Conservation (phyloP, 768 basidiomycete genomes). For the Fibroporia radiculosa region DNA sequence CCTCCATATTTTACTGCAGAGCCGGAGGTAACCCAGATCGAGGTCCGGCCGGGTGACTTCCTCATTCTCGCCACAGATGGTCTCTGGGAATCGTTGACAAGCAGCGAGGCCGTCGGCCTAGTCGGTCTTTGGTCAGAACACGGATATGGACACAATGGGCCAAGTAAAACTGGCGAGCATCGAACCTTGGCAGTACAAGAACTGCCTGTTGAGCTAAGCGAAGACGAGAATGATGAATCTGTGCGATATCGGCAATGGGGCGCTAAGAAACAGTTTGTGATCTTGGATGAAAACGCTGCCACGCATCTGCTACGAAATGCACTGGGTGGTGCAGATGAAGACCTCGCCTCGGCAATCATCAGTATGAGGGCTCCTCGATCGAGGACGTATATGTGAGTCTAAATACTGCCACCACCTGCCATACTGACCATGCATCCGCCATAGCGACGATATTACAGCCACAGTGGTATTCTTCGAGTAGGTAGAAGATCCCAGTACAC, state of each 20-base stretch:
- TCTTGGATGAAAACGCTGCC: slow-evolving; percentile 36
- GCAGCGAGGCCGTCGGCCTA: slow-evolving; percentile 47
- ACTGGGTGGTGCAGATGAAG: slow-evolving; percentile 41
- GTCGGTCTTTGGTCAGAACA: slow-evolving; percentile 40
- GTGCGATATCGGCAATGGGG: slow-evolving; percentile 30
- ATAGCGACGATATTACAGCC: slow-evolving; percentile 28
- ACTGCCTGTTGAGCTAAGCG: slow-evolving; percentile 24
- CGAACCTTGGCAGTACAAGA: slow-evolving; percentile 7
- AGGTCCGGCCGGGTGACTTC: slow-evolving; percentile 41
- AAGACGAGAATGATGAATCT: slow-evolving; percentile 22
- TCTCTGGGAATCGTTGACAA: slow-evolving; percentile 45
- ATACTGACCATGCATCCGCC: background rate
- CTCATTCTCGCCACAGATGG: slow-evolving; percentile 46
- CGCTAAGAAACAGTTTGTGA: slow-evolving; percentile 32
- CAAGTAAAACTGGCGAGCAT: slow-evolving; percentile 5
- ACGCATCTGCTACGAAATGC: slow-evolving; percentile 48
- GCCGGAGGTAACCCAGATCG: slow-evolving; percentile 39
- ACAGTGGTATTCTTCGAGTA: slow-evolving; percentile 18
- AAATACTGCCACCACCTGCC: background rate
- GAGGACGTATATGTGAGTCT: slow-evolving; percentile 30
- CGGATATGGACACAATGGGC: background rate
- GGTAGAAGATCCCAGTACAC: background rate
- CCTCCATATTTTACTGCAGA: slow-evolving; percentile 47
- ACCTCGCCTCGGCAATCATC: slow-evolving; percentile 34
- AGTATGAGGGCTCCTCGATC: slow-evolving; percentile 29